Conservation (phyloP, 805 yeast genomes). For the Yarrowia bubula region DNA sequence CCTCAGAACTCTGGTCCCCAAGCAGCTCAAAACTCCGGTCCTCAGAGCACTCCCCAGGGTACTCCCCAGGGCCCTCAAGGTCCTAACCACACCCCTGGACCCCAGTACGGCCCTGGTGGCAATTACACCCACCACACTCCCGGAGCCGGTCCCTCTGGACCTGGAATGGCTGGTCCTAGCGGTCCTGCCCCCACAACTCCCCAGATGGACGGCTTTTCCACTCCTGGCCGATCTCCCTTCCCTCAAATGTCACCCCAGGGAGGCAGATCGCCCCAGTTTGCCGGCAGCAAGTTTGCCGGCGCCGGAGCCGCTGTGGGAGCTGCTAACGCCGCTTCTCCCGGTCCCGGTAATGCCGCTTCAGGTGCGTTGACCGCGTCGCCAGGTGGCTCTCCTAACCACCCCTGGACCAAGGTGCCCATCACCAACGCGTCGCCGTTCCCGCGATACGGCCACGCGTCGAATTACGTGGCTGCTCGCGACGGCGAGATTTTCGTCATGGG, state of each 20-base stretch:
- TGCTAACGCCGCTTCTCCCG: slow-evolving; percentile 1
- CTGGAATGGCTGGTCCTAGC: too few species aligned
- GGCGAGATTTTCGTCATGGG: slow-evolving; percentile 90
- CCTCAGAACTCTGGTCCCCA: neutral
- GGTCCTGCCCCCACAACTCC: neutral
- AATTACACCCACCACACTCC: neutral
- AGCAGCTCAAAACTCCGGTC: neutral
- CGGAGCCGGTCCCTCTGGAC: neutral
- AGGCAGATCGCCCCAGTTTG: neutral
- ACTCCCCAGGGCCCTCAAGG: neutral
- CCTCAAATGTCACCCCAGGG: slow-evolving; percentile 21
- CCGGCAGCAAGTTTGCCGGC: slow-evolving; percentile 8
- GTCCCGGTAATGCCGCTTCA: neutral
- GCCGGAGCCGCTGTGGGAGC: neutral
- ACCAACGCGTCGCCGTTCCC: slow-evolving; percentile 76
- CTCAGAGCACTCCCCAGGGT: neutral
- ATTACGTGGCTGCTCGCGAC: slow-evolving; percentile 69
- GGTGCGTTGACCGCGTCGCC: slow-evolving; percentile 6
- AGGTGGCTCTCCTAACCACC: slow-evolving; percentile 26
- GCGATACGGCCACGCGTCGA: slow-evolving; percentile 87
- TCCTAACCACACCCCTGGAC: neutral
- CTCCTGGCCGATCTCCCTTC: slow-evolving; percentile 18
- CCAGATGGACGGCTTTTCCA: slow-evolving; percentile 7
- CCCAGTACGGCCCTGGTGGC: neutral
- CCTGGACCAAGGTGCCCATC: slow-evolving; percentile 40